Evolutionary conservation across 1,284 basidiomycete species (phyloP).

Genomic region (Earliella scabrosa): DNA sequence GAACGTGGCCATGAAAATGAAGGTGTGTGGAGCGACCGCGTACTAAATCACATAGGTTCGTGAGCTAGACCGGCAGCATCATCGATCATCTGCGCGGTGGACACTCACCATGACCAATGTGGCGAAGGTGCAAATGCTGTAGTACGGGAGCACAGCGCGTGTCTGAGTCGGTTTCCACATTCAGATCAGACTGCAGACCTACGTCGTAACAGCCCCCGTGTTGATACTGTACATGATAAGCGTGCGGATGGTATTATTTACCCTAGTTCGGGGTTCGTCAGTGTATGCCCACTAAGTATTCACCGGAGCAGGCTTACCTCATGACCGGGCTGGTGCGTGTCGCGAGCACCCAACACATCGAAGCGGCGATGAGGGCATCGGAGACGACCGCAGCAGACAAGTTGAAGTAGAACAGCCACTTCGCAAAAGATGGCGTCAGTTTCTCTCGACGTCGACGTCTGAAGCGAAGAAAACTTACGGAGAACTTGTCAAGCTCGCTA

Average conservation of each 20-base stretch:
- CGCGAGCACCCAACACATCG: neutral
- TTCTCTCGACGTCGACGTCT: neutral
- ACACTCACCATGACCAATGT: conserved; percentile 32
- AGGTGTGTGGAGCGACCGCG: conserved; percentile 42
- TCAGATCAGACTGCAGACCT: too few species aligned
- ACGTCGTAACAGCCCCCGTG: conserved; percentile 18
- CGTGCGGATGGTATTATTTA: conserved; percentile 12
- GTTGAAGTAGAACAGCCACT: neutral
- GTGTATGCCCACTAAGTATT: neutral
- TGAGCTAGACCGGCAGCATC: too few species aligned
- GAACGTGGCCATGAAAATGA: conserved; percentile 44
- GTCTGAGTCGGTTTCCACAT: too few species aligned
- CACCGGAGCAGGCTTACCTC: neutral
- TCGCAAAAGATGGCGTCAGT: too few species aligned
- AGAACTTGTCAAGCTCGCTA: neutral
- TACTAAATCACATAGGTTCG: conserved; percentile 32
- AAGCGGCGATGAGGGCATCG: neutral
- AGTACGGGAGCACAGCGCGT: neutral
- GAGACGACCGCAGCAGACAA: neutral
- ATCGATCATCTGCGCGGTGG: too few species aligned
- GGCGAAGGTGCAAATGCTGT: conserved; percentile 21
- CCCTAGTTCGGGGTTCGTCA: neutral
- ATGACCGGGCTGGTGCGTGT: neutral
- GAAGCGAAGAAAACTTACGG: neutral
- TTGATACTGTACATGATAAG: conserved; percentile 16